Conservation (phyloP, 148 eudicot genomes). For the Rhododendron molle region DNA sequence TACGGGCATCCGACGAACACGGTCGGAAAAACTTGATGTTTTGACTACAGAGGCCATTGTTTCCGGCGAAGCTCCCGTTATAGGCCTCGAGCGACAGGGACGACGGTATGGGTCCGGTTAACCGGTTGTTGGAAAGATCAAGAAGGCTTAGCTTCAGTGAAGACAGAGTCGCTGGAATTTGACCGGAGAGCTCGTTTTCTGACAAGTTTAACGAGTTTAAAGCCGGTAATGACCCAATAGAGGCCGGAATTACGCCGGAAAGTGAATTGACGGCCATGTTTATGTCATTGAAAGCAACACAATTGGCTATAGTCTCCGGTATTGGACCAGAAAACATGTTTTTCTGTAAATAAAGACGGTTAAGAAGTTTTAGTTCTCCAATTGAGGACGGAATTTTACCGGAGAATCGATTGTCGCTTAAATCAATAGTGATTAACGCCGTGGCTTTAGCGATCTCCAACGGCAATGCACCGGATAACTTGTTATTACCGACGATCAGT, state of each 20-base stretch:
- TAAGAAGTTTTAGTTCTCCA: slow-evolving; percentile 43
- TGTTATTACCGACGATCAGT: slow-evolving; percentile 37
- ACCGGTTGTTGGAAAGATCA: slow-evolving; percentile 64
- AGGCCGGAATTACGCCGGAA: slow-evolving; percentile 54
- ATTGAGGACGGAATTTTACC: slow-evolving; percentile 51
- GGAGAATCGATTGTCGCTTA: slow-evolving; percentile 43
- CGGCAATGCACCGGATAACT: slow-evolving; percentile 60
- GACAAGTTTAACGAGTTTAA: slow-evolving; percentile 73
- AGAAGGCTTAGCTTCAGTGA: slow-evolving; percentile 62
- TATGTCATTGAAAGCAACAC: slow-evolving; percentile 50
- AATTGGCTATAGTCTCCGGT: slow-evolving; percentile 55
- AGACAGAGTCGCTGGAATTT: slow-evolving; percentile 53
- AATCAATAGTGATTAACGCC: slow-evolving; percentile 35
- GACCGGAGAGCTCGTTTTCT: slow-evolving; percentile 57
- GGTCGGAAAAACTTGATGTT: slow-evolving; percentile 35
- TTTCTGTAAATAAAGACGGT: slow-evolving; percentile 43
- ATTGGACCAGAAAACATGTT: slow-evolving; percentile 63
- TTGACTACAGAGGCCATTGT: slow-evolving; percentile 70
- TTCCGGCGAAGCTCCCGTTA: slow-evolving; percentile 65
- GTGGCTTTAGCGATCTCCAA: slow-evolving; percentile 46
- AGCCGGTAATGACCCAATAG: slow-evolving; percentile 56
- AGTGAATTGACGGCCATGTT: slow-evolving; percentile 59
- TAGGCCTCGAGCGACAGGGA: slow-evolving; percentile 49
- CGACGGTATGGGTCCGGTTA: slow-evolving; percentile 63
- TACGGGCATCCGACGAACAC: slow-evolving; percentile 36